Conservation (phyloP, 441 rosid species). For the Corymbia citriodora region DNA sequence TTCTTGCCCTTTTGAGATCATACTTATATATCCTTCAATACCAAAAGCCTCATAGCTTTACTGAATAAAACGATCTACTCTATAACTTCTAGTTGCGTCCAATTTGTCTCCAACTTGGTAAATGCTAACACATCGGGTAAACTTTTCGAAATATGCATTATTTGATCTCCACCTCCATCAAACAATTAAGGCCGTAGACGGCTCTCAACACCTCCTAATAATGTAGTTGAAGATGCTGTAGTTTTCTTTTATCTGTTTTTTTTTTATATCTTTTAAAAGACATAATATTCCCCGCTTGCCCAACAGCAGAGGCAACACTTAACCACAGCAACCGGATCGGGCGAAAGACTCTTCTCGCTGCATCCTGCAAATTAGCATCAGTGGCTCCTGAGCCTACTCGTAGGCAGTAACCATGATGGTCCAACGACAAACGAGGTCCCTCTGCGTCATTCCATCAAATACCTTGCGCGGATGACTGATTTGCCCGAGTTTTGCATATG, state of each 20-base stretch:
- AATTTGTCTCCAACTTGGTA: neutral
- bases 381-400: conserved; percentile 34
- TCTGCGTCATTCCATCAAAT: conserved; percentile 42
- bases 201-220: neutral
- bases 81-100: neutral
- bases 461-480: conserved; percentile 28
- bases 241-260: neutral
- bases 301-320: conserved; percentile 41
- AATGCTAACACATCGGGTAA: neutral
- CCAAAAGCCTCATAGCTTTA: fast-evolving
- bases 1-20: neutral
- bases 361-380: conserved; percentile 32
- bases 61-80: fast-evolving
- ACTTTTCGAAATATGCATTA: fast-evolving
- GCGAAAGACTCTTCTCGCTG: conserved; percentile 18
- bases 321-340: conserved; percentile 31
- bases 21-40: neutral
- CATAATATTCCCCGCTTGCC: conserved; percentile 32
- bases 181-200: too few species aligned
- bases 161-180: neutral
- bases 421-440: conserved; percentile 43
- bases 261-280: neutral
- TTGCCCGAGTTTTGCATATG: conserved; percentile 29
- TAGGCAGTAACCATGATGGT: conserved; percentile 44
- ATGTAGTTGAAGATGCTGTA: neutral